Conservation (phyloP, 2,329 filamentous ascomycete genomes). For the Penicillium sp. region DNA sequence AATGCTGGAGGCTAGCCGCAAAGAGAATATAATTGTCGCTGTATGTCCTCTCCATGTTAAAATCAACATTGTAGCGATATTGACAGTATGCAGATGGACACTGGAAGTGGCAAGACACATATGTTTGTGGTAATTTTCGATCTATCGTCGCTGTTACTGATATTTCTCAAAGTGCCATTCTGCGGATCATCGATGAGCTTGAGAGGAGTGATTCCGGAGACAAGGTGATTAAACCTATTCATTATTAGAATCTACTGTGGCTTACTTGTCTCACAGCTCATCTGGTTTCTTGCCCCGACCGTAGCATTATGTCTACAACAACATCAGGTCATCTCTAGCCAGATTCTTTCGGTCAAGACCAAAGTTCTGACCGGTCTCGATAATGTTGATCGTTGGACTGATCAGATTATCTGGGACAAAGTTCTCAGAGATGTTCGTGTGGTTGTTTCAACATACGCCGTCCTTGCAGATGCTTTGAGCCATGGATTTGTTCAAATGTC, state of each 20-base stretch:
- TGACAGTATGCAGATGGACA: constrained; percentile 61
- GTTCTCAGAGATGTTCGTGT: constrained; percentile 62
- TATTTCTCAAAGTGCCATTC: constrained; percentile 55
- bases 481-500: constrained; percentile 69
- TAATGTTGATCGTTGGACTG: constrained; percentile 69
- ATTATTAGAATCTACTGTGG: not conserved
- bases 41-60: constrained; percentile 41
- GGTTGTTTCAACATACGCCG: constrained; percentile 73
- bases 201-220: constrained; percentile 47
- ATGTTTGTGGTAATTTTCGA: constrained; percentile 49
- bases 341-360: constrained; percentile 57
- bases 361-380: constrained; percentile 65
- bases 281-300: constrained; percentile 73
- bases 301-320: constrained; percentile 66
- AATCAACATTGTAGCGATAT: not conserved
- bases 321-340: constrained; percentile 54
- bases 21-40: constrained; percentile 67
- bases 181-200: constrained; percentile 64
- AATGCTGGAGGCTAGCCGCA: constrained; percentile 68
- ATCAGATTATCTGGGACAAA: constrained; percentile 62
- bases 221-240: constrained; percentile 49
- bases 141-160: not conserved
- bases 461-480: constrained; percentile 68
- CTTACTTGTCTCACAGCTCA: constrained; percentile 31
- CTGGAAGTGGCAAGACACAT: constrained; percentile 73